Evolutionary conservation across 345 rosid genomes (phyloP).

Genomic region (Microcos paniculata): DNA sequence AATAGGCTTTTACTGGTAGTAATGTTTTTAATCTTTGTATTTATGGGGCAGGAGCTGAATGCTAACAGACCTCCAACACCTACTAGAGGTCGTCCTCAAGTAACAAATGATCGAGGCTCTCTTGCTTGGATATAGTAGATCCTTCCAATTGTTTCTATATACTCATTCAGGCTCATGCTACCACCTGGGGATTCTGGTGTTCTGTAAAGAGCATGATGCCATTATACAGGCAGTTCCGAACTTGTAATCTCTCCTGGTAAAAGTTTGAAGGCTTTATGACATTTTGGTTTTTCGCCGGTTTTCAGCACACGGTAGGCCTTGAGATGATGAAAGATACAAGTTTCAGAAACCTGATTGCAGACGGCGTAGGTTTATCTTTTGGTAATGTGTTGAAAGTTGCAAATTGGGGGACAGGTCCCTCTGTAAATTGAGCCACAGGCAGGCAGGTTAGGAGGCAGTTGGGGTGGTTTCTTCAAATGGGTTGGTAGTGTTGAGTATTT

Average conservation of each 20-base stretch:
- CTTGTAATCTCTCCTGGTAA: slow-evolving; percentile 24
- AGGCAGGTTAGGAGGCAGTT: slow-evolving; percentile 37
- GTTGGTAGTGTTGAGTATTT: slow-evolving; percentile 40
- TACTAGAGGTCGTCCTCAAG: slow-evolving; percentile 93
- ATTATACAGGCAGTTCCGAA: slow-evolving; percentile 26
- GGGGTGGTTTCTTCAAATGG: slow-evolving; percentile 25
- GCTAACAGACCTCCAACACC: slow-evolving; percentile 97
- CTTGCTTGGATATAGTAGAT: slow-evolving; percentile 79
- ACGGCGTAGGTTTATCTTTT: slow-evolving; percentile 26
- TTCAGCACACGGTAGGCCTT: slow-evolving; percentile 28
- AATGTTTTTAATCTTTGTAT: neutral
- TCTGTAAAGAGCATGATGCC: slow-evolving; percentile 52
- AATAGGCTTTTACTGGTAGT: neutral
- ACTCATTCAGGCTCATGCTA: slow-evolving; percentile 37
- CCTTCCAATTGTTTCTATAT: slow-evolving; percentile 18
- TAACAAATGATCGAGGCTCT: slow-evolving; percentile 76
- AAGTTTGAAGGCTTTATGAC: slow-evolving; percentile 35
- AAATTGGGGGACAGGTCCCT: too few relatives aligned
- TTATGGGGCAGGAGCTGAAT: slow-evolving; percentile 69
- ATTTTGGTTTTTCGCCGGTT: slow-evolving; percentile 20
- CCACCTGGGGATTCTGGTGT: slow-evolving; percentile 40
- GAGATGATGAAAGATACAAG: slow-evolving; percentile 31
- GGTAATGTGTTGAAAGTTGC: slow-evolving; percentile 24
- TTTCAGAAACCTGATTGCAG: slow-evolving; percentile 35
- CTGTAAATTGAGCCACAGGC: slow-evolving; percentile 57